A percentile compares a stretch with the other conserved stretches of the same genome.
These are phyloP conservation scores for Suillus bovinus DNA, from an alignment of 768 basidiomycete genomes.

Conservation along the genomic window DNA sequence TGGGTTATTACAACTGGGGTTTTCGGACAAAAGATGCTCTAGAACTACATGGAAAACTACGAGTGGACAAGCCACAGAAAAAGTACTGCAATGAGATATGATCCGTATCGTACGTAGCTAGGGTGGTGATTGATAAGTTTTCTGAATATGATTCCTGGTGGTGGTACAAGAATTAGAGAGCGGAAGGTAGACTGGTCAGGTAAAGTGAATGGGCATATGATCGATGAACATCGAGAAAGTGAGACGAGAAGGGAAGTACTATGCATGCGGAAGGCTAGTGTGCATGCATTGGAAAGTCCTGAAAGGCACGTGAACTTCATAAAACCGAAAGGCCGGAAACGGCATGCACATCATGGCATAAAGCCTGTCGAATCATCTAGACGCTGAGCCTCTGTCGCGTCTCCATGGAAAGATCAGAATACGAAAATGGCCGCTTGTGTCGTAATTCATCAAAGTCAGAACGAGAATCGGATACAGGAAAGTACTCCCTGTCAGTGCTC, in stretches of 20 bases:
- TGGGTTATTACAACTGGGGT: constrained; percentile 9
- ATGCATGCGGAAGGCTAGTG: constrained; percentile 12
- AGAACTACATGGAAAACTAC: constrained; percentile 28
- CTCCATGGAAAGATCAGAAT: constrained; percentile 15
- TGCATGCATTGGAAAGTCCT: constrained; percentile 29
- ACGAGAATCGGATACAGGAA: constrained; percentile 36
- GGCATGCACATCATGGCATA: background rate
- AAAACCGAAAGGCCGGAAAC: background rate
- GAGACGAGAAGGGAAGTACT: constrained; percentile 13
- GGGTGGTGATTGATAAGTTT: constrained; percentile 15
- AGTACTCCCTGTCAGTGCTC: constrained; percentile 26
- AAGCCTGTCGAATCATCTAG: background rate
- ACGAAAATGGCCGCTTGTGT: constrained; percentile 24
- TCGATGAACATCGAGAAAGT: constrained; percentile 9
- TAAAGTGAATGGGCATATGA: constrained; percentile 26
- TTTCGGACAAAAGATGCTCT: constrained; percentile 20
- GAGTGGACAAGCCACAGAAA: constrained; percentile 18
- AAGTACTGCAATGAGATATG: constrained; percentile 11
- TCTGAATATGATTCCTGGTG: constrained; percentile 15
- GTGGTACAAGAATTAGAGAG: constrained; percentile 15
- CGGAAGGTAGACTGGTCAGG: constrained; percentile 35
- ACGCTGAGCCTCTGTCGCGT: constrained; percentile 1
- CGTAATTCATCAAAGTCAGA: constrained; percentile 31
- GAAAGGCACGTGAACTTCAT: constrained; percentile 9
- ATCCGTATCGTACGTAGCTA: constrained; percentile 19